phyloP scores from a whole-genome alignment of 805 yeast species.

The Kockiozyma suomiensis region DNA sequence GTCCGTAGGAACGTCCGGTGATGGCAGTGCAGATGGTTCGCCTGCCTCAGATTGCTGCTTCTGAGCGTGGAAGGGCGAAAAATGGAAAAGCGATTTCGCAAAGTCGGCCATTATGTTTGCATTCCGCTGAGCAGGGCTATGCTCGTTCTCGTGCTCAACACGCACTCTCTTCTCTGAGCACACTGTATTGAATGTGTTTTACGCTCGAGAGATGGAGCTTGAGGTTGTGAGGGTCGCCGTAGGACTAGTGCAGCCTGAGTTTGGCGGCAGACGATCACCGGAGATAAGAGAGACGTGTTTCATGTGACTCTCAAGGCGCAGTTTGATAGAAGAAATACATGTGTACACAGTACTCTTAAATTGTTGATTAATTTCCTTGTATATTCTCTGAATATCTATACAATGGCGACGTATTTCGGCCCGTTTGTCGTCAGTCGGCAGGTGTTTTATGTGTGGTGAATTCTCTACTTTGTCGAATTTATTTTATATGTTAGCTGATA shows the following conservation, averaged over 20 bases:
- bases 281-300: background rate
- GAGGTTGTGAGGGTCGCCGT: too few relatives aligned
- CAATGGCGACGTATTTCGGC: conserved; percentile 35
- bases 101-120: conserved; percentile 31
- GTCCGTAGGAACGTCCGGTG: too few relatives aligned
- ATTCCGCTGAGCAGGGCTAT: background rate
- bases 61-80: conserved; percentile 26
- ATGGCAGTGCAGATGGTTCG: too few relatives aligned
- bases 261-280: conserved; percentile 1
- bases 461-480: background rate
- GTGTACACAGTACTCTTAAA: background rate
- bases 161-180: too few relatives aligned
- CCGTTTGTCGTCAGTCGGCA: conserved; percentile 35
- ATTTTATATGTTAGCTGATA: too few relatives aligned
- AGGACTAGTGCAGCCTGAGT: too few relatives aligned
- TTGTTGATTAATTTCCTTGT: background rate
- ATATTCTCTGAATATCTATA: background rate
- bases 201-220: too few relatives aligned
- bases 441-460: conserved; percentile 34
- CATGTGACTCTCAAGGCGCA: background rate
- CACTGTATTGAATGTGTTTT: too few relatives aligned
- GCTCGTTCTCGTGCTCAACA: too few relatives aligned
- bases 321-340: background rate
- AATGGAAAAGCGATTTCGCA: conserved; percentile 34
- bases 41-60: background rate